Evolutionary conservation across 345 rosid species (phyloP), one percentile per base, ranked within the genome.

Genomic region (Hirschfeldia incana): DNA sequence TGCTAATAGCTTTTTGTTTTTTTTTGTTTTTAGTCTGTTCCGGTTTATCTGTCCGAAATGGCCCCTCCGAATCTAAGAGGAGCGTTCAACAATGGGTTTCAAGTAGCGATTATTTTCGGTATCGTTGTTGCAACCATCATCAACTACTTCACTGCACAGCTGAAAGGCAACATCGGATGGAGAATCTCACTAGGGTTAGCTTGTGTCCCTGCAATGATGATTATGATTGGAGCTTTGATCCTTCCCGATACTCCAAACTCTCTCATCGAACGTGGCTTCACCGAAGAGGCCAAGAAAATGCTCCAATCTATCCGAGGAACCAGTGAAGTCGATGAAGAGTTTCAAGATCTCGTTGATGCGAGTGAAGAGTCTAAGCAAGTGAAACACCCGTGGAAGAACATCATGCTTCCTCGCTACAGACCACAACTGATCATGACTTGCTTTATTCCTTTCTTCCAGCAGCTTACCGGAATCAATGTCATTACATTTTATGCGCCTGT

Each of bases 211-310:
- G 85, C 92, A 0, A 34, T 92, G 9, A 78, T 92, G 85, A 90
- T 92, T 69, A 80, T 82, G 12, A 46, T 92, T 1, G 97, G 97
- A 53, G 86, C 94, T 12, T 0, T 92, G 4, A 71, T 86, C 82
- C 83, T 92, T 3, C 90, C 97, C 0, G 97, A 92, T 74, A 92
- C 93, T 5, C 95, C 97, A 0, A 90, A 92, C 74, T 92, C 95
- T 6, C 83, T 92, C 70, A 81, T 92, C 4, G 97, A 90, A 42
- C 84, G 95, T 78, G 95, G 93, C 53, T 66, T 76, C 59, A 29
- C 80, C 0, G 97, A 90, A 21, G 74, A 87, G 34, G 97, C 97
- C 0, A 92, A 69, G 66, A 10, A 36, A 27, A 87, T 90, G 95
- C 77, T 92, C 67, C 70, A 71, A 51, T 86, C 85, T 69, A 82